Conservation (phyloP, 164 flowering plant species). For the Magnolia officinalis region DNA sequence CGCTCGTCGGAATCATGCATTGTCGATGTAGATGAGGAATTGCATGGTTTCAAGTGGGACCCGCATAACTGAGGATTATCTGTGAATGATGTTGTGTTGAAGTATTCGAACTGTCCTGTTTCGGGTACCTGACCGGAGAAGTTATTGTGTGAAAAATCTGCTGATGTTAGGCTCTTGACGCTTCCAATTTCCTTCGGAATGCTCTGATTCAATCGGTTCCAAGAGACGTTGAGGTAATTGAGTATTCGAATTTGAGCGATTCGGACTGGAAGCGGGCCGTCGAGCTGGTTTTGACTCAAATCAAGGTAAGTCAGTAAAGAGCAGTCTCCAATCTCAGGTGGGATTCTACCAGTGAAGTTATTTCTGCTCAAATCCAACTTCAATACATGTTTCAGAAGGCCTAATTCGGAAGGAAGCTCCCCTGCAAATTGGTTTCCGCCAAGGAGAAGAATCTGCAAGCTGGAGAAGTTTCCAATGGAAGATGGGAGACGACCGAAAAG, state of each 20-base stretch:
- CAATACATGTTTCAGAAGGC: conserved; percentile 32
- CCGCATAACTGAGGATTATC: conserved; percentile 66
- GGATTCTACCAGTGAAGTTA: conserved; percentile 51
- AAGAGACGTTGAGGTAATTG: conserved; percentile 57
- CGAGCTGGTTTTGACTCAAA: conserved; percentile 58
- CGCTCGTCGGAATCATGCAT: conserved; percentile 6
- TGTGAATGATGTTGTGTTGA: conserved; percentile 53
- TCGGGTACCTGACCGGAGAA: conserved; percentile 55
- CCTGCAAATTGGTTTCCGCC: conserved; percentile 51
- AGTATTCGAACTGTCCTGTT: conserved; percentile 49
- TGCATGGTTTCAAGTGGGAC: conserved; percentile 34
- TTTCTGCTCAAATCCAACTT: conserved; percentile 52
- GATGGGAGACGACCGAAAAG: conserved; percentile 54
- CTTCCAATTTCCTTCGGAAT: conserved; percentile 50
- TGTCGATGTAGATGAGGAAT: conserved; percentile 23
- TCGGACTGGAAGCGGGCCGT: conserved; percentile 54
- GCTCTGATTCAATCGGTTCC: conserved; percentile 42
- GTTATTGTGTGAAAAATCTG: conserved; percentile 66
- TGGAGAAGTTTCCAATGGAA: conserved; percentile 46
- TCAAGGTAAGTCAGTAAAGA: conserved; percentile 46
- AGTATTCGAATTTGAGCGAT: conserved; percentile 47
- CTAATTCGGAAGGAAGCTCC: conserved; percentile 52
- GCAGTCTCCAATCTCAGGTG: conserved; percentile 48
- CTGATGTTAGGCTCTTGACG: conserved; percentile 60
- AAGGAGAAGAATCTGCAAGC: conserved; percentile 45